Conservation (phyloP, 805 yeast species). For the Pichia sporocuriosa region DNA sequence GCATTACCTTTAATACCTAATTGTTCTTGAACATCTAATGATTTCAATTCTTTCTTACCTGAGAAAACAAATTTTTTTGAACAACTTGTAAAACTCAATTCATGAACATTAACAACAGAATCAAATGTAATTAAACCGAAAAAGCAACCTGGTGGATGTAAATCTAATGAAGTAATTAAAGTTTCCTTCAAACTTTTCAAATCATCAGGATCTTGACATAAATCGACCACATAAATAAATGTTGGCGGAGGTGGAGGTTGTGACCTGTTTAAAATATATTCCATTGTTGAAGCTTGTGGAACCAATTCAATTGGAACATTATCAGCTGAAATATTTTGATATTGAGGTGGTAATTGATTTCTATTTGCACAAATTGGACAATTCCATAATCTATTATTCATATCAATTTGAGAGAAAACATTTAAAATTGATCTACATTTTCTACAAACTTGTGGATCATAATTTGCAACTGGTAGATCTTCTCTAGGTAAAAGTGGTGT, state of each 20-base stretch:
- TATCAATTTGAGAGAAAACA: constrained; percentile 78
- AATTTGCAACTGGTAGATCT: constrained; percentile 68
- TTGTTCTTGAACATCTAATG: constrained; percentile 31
- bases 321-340: constrained; percentile 67
- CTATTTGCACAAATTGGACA: constrained; percentile 79
- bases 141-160: constrained; percentile 84
- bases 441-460: constrained; percentile 82
- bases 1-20: constrained; percentile 32
- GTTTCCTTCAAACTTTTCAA: constrained; percentile 78
- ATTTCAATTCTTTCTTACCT: constrained; percentile 75
- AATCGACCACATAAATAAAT: constrained; percentile 77
- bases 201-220: constrained; percentile 86
- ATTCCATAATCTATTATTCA: constrained; percentile 70
- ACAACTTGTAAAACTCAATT: constrained; percentile 55
- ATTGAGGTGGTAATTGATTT: constrained; percentile 77
- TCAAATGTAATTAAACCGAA: constrained; percentile 87
- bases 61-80: constrained; percentile 77
- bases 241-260: constrained; percentile 71
- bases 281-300: constrained; percentile 66
- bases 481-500: constrained; percentile 85
- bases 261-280: constrained; percentile 66
- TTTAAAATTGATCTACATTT: constrained; percentile 82
- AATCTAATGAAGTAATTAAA: constrained; percentile 62
- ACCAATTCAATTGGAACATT: constrained; percentile 77
- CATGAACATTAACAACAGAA: constrained; percentile 86